Conservation (phyloP, 108 stramenopile species). For the Bacterosira constricta region DNA sequence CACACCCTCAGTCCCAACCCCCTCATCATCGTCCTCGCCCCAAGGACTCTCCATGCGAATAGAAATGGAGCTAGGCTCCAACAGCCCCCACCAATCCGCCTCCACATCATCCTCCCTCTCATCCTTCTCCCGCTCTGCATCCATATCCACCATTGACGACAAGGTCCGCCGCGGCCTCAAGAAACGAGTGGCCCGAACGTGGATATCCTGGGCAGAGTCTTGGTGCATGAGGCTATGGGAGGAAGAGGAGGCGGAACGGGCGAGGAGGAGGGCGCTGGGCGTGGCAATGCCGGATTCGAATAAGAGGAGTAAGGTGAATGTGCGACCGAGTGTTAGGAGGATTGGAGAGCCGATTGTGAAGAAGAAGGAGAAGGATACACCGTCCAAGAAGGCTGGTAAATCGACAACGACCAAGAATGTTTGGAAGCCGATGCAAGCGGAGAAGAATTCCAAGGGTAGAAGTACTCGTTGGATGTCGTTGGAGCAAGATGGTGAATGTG, state of each 20-base stretch:
- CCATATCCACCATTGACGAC: slow-evolving; percentile 22
- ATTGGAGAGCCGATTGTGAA: slow-evolving; percentile 5
- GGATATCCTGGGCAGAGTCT: slow-evolving; percentile 45
- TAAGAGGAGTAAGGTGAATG: slow-evolving; percentile 9
- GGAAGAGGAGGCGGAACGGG: slow-evolving; percentile 36
- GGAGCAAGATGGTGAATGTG: slow-evolving; percentile 10
- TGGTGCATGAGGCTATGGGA: slow-evolving; percentile 52
- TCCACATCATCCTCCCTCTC: slow-evolving; percentile 3
- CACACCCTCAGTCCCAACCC: background rate
- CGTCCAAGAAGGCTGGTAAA: background rate
- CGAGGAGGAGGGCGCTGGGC: background rate
- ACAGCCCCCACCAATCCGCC: background rate
- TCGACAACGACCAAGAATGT: background rate
- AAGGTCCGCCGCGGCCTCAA: slow-evolving; percentile 18
- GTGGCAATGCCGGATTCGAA: background rate
- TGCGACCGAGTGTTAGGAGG: slow-evolving; percentile 13
- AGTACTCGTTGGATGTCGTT: background rate
- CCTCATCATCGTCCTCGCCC: slow-evolving; percentile 10
- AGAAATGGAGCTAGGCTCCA: slow-evolving; percentile 35
- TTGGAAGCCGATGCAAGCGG: background rate
- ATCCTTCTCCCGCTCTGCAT: slow-evolving; percentile 23
- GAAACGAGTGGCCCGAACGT: slow-evolving; percentile 36
- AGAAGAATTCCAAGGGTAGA: background rate
- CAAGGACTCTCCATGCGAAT: slow-evolving; percentile 47
- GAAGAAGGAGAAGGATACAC: slow-evolving; percentile 12